Conservation (phyloP, 1,284 basidiomycete genomes). For the Apiotrichum sp. region DNA sequence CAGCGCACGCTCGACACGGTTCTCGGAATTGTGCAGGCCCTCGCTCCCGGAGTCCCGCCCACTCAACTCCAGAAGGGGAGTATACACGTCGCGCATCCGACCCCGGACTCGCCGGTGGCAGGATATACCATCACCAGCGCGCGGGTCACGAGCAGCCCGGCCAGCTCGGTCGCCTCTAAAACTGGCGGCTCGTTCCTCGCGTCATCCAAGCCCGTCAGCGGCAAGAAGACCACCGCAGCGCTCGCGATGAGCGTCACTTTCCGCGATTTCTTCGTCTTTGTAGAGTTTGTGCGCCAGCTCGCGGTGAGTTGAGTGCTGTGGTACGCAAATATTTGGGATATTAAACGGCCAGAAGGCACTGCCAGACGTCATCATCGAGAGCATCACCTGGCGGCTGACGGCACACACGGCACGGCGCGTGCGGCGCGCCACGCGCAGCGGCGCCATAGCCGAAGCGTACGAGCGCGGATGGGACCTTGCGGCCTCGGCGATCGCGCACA, state of each 20-base stretch:
- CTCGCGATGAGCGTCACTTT: neutral
- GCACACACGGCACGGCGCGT: neutral
- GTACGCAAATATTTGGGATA: neutral
- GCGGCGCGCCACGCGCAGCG: neutral
- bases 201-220: neutral
- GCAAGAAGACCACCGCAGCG: neutral
- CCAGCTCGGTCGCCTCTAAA: neutral
- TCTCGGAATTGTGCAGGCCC: too few species aligned
- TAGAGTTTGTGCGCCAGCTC: neutral
- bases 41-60: too few species aligned
- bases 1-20: too few species aligned
- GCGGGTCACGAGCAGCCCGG: too few species aligned
- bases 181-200: neutral
- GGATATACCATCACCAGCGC: too few species aligned
- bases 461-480: slow-evolving; percentile 1
- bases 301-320: neutral
- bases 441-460: neutral
- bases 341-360: neutral
- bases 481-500: neutral
- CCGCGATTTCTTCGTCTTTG: neutral
- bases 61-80: too few species aligned
- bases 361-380: neutral
- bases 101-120: too few species aligned
- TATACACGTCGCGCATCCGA: too few species aligned
- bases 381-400: neutral